Evolutionary conservation across 208 protist species (phyloP), one percentile per base, ranked within the genome.

Genomic region (Leishmania mexicana): DNA sequence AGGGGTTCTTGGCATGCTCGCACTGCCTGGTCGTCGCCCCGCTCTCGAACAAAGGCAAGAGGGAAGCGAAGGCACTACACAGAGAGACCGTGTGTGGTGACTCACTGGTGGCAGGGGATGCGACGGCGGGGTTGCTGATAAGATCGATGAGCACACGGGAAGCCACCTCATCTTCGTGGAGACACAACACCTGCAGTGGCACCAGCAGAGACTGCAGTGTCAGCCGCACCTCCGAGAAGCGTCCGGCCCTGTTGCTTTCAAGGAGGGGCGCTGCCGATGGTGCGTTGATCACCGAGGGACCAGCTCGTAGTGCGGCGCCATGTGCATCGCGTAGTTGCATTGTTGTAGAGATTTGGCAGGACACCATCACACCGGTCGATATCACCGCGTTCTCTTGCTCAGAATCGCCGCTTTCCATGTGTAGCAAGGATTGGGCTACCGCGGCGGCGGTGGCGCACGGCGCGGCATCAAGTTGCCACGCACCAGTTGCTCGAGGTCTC

Each of bases 161-260:
- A 78, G 96, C 93, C 49, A 95, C 62, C 2, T 38, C 73, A 3
- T 79, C 71, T 73, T 97, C 92, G 67, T 82, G 79, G 21, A 96
- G 78, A 54, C 88, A 93, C 3, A 98, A 80, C 57, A 89, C 85
- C 83, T 98, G 91, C 62, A 98, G 85, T 10, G 97, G 96, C 38
- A 79, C 77, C 17, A 98, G 78, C 24, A 98, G 87, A 24, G 94
- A 92, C 42, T 89, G 79, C 1, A 87, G 78, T 75, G 93, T 85
- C 58, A 98, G 88, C 79, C 97, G 90, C 65, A 98, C 89, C 64
- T 98, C 96, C 28, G 92, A 92, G 57, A 98, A 45, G 62, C 96
- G 93, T 65, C 93, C 96, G n/a, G 83, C 87, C 11, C 83, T 51
- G 85, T 95, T 93, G 24, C 38, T 76, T 21, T 84, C 77, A 74